Conservation (phyloP, 768 basidiomycete species). For the Coprinopsis cinerea region DNA sequence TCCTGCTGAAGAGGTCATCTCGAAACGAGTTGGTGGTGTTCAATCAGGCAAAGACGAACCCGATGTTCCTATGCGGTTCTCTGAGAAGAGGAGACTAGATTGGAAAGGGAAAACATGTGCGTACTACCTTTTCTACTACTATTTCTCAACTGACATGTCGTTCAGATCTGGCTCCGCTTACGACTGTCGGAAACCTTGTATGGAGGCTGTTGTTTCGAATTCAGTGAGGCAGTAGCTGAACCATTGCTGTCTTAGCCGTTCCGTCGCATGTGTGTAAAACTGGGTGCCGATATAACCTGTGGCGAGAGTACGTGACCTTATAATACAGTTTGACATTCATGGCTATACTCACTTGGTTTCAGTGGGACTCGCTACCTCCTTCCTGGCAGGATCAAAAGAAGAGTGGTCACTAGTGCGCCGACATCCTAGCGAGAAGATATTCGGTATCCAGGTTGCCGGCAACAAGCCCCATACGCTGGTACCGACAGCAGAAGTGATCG, state of each 20-base stretch:
- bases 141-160: background rate
- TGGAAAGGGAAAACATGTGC: constrained; percentile 86
- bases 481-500: constrained; percentile 76
- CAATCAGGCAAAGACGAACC: constrained; percentile 43
- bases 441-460: constrained; percentile 92
- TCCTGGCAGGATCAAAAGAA: constrained; percentile 81
- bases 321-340: background rate
- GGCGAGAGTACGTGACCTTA: constrained; percentile 65
- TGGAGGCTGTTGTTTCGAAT: constrained; percentile 19
- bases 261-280: constrained; percentile 77
- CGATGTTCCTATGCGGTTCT: constrained; percentile 64
- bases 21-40: constrained; percentile 30
- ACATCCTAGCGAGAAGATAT: constrained; percentile 80
- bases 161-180: constrained; percentile 58
- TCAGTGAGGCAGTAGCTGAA: background rate
- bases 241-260: constrained; percentile 59
- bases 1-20: constrained; percentile 19
- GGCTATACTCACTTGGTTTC: constrained; percentile 2
- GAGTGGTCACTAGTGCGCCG: constrained; percentile 93
- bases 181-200: constrained; percentile 93
- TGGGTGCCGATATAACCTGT: constrained; percentile 92
- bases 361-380: constrained; percentile 94
- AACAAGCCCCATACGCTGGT: constrained; percentile 77
- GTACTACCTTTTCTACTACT: constrained; percentile 17
- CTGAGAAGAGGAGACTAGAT: constrained; percentile 81